A percentile compares a stretch with the other conserved stretches of the same genome.
Evolutionary conservation across 129 eudicot genomes (phyloP).

Genomic region (Tanacetum coccineum): DNA sequence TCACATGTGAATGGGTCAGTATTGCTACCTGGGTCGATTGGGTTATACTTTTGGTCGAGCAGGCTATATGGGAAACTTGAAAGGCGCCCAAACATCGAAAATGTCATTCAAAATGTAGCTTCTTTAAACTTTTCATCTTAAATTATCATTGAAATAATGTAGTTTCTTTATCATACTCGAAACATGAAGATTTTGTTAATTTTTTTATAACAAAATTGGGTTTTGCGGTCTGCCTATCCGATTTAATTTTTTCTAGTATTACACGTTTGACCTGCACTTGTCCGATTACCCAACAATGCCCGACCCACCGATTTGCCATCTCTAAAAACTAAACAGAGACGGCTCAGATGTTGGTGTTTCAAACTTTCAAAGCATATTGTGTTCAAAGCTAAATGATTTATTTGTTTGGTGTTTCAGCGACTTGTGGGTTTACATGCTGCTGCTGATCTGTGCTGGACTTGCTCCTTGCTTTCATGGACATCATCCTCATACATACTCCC

Average conservation of each 20-base stretch:
- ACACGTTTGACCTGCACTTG: too few species aligned
- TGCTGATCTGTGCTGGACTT: not conserved
- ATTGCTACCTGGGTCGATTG: conserved; percentile 4
- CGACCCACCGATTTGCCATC: not conserved
- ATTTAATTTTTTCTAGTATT: too few species aligned
- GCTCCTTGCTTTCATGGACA: not conserved
- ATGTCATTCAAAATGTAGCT: not conserved
- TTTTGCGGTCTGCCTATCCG: too few species aligned
- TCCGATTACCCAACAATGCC: not conserved
- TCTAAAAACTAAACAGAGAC: not conserved
- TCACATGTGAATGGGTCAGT: not conserved
- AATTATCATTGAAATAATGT: not conserved
- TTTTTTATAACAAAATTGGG: too few species aligned
- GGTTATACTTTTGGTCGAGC: not conserved
- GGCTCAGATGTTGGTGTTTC: not conserved
- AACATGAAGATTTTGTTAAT: too few species aligned
- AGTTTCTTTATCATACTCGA: too few species aligned
- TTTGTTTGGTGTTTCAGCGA: not conserved
- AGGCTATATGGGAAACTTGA: not conserved
- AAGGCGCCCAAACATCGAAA: not conserved
- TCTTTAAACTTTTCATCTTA: not conserved
- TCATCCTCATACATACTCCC: not conserved
- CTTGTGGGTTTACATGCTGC: not conserved
- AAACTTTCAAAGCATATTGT: not conserved
- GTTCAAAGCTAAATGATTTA: not conserved